These are phyloP conservation scores for Lasiosphaeriaceae sp. DNA, from an alignment of 495 filamentous ascomycete genomes.

Conservation along the genomic window DNA sequence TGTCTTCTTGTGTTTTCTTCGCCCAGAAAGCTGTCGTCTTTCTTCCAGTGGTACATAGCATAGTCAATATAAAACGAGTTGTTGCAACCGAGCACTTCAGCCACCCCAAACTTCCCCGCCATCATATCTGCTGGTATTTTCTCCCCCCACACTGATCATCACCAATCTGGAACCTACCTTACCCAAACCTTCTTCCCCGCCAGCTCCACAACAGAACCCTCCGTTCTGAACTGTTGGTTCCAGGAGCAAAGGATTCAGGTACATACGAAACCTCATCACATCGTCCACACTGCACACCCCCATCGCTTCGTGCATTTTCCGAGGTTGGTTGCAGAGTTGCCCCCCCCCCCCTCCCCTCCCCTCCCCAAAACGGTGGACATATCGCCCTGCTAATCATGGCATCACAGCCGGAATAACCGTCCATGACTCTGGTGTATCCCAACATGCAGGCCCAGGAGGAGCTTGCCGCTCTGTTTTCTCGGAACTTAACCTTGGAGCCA, in stretches of 20 bases:
- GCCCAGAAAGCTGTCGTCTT: constrained; percentile 3
- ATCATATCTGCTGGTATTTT: neutral
- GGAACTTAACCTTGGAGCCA: constrained; percentile 55
- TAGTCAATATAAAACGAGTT: constrained; percentile 51
- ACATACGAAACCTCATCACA: neutral
- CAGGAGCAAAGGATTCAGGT: neutral
- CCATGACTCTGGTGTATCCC: constrained; percentile 33
- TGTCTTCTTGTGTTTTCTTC: constrained; percentile 1
- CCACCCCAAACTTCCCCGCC: constrained; percentile 12
- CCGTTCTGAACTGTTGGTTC: neutral
- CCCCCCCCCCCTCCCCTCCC: constrained; percentile 5
- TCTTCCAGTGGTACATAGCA: constrained; percentile 45
- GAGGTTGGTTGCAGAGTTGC: neutral
- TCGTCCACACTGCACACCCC: neutral
- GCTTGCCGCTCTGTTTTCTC: constrained; percentile 62
- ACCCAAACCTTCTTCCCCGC: neutral
- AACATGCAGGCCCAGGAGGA: constrained; percentile 59
- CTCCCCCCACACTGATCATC: neutral
- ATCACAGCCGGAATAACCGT: constrained; percentile 4
- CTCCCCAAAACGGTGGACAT: neutral
- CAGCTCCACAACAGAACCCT: neutral
- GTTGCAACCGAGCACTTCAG: constrained; percentile 28
- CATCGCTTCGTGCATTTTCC: neutral
- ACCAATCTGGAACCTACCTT: neutral
- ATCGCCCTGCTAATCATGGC: constrained; percentile 9